phyloP scores from a whole-genome alignment of 345 rosid species.

The Ailanthus altissimus region DNA sequence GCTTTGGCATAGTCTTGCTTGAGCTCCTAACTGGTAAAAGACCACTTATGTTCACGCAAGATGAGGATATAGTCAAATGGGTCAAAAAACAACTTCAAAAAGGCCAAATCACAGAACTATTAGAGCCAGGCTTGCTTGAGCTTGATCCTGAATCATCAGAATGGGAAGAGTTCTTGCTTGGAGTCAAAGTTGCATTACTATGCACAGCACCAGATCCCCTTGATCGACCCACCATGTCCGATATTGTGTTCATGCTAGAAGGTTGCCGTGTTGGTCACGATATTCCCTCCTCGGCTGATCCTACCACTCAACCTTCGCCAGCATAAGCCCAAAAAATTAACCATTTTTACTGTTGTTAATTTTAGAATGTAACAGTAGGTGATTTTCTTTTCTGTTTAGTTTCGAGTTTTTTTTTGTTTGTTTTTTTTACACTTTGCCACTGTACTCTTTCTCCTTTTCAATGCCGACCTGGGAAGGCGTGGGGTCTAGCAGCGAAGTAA shows the following conservation, averaged over 20 bases:
- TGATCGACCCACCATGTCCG: conserved; percentile 85
- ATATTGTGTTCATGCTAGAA: conserved; percentile 96
- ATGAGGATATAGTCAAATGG: conserved; percentile 97
- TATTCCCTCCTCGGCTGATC: conserved; percentile 81
- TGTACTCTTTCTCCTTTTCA: not conserved
- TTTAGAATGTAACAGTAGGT: conserved; percentile 20
- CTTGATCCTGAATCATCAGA: conserved; percentile 95
- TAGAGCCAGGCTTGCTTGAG: conserved; percentile 90
- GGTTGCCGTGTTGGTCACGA: conserved; percentile 94
- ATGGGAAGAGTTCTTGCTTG: conserved; percentile 96
- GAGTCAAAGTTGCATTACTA: conserved; percentile 89
- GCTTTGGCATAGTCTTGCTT: conserved; percentile 89
- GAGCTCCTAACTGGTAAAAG: conserved; percentile 85
- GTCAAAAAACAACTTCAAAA: conserved; percentile 90
- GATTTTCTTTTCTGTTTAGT: not conserved
- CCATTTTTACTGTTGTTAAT: not conserved
- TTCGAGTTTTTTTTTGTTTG: not conserved
- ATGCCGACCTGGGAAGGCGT: conserved; percentile 25
- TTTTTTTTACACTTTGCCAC: conserved; percentile 13
- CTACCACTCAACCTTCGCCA: conserved; percentile 82
- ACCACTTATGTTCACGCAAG: conserved; percentile 91
- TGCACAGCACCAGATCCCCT: conserved; percentile 88
- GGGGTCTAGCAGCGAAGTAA: conserved; percentile 4
- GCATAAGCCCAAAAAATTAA: conserved; percentile 34
- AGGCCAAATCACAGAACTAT: conserved; percentile 79